Percentiles rank a stretch among this genome's conserved stretches.
These are phyloP conservation scores for Dictyostelium capitatum DNA, from an alignment of 78 protist genomes.

Conservation along the genomic window DNA sequence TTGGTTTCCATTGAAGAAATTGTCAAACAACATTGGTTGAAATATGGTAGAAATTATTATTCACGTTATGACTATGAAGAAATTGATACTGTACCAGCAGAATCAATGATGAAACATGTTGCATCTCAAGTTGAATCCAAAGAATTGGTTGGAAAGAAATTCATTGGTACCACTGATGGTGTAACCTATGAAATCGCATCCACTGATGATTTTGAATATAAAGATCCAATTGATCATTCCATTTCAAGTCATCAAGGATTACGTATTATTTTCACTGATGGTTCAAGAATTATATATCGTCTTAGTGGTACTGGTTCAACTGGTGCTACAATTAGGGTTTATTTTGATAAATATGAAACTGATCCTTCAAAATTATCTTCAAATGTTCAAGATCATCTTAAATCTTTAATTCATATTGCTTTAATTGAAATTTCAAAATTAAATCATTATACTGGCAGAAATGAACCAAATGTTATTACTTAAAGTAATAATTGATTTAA, in stretches of 20 bases:
- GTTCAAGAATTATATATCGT: slow-evolving; percentile 95
- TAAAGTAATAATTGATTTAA: slow-evolving; percentile 75
- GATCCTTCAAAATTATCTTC: slow-evolving; percentile 2
- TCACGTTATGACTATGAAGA: slow-evolving; percentile 95
- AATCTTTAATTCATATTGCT: slow-evolving; percentile 81
- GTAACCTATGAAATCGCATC: neutral
- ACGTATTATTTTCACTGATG: slow-evolving; percentile 91
- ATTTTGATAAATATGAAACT: slow-evolving; percentile 91
- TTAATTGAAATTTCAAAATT: slow-evolving; percentile 72
- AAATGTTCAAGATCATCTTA: slow-evolving; percentile 75
- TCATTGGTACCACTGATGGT: slow-evolving; percentile 4
- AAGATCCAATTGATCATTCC: slow-evolving; percentile 93
- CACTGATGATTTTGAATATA: slow-evolving; percentile 92
- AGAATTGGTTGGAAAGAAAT: slow-evolving; percentile 11
- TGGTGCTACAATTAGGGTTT: slow-evolving; percentile 98
- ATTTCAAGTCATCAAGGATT: slow-evolving; percentile 92
- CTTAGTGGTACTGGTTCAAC: slow-evolving; percentile 96
- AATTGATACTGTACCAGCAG: slow-evolving; percentile 83
- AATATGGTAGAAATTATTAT: slow-evolving; percentile 97
- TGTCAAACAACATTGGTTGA: slow-evolving; percentile 89
- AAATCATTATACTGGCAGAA: slow-evolving; percentile 88
- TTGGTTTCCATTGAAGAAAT: slow-evolving; percentile 89
- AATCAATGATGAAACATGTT: slow-evolving; percentile 76
- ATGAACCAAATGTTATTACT: slow-evolving; percentile 95
- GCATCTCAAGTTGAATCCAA: slow-evolving; percentile 2